Conservation (phyloP, 495 filamentous ascomycete species). For the Neurospora tetraspora region DNA sequence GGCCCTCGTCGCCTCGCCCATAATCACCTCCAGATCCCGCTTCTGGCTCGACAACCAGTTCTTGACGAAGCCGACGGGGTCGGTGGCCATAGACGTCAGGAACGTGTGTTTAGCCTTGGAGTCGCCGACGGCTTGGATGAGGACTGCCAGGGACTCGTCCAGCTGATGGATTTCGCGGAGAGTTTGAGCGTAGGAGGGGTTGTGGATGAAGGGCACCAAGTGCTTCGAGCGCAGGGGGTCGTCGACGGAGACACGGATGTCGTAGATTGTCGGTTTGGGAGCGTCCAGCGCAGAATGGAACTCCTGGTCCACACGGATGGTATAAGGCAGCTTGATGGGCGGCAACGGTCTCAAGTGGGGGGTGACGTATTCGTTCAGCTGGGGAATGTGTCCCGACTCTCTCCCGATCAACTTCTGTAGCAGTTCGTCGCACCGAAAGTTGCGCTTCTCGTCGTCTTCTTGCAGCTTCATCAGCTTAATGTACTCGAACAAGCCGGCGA, state of each 20-base stretch:
- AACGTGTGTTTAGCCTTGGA: conserved; percentile 82
- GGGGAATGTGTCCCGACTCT: conserved; percentile 78
- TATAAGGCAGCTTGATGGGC: conserved; percentile 80
- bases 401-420: conserved; percentile 66
- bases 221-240: conserved; percentile 61
- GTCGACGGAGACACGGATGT: conserved; percentile 75
- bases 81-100: conserved; percentile 60
- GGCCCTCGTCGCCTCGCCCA: conserved; percentile 67
- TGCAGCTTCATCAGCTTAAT: conserved; percentile 75
- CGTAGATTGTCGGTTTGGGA: conserved; percentile 68
- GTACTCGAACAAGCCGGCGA: conserved; percentile 93
- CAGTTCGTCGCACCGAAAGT: conserved; percentile 78
- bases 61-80: conserved; percentile 72
- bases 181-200: conserved; percentile 45
- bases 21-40: conserved; percentile 78
- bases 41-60: conserved; percentile 83
- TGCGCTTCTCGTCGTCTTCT: conserved; percentile 87
- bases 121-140: conserved; percentile 66
- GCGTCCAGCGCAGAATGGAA: conserved; percentile 47
- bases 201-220: conserved; percentile 49
- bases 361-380: conserved; percentile 65
- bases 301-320: conserved; percentile 82
- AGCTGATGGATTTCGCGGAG: conserved; percentile 61
- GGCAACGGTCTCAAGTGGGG: conserved; percentile 68
- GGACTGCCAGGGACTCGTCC: conserved; percentile 74